Evolutionary conservation across 2,329 filamentous ascomycete species (phyloP), one percentile per base, ranked within the genome.

Genomic region (Paramyrothecium sp.): DNA sequence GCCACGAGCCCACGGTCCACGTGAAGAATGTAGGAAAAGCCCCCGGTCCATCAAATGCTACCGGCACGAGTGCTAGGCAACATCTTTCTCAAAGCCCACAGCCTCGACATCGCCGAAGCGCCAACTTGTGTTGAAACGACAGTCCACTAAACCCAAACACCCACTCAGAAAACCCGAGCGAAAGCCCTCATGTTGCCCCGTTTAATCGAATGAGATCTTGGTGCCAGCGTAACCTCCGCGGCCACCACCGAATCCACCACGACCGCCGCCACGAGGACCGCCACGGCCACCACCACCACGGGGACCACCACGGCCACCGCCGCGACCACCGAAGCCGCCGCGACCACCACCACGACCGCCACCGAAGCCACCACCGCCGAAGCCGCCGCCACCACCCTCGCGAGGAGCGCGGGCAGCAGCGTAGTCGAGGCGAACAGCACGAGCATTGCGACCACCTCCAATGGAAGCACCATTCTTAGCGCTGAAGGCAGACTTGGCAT

Each of bases 361-460:
- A 64, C 78, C 75, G 58, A 82, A 78, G 58, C 81, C 74, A 56
- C 83, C 76, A 60, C 85, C 81, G 60, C 83, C 76, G 60, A 73
- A 72, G 60, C 76, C 74, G 62, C 82, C 73, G 61, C 72, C 70
- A 59, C 73, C 77, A 62, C 81, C 81, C 54, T 84, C 82, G 74
- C 83, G 83, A 64, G 81, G 81, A 65, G 81, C 81, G 64, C 89
- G 88, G 66, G 89, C 85, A 62, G 83, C 79, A 63, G 90, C 89
- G 75, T 82, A 97, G 83, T 97, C 93, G 55, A 97, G 87, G 67
- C 93, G 90, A 65, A 97, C 81, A 54, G 84, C 75, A 67, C 93
- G 91, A 56, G 90, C 86, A 62, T 80, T 83, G 66, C 95, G 83
- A 58, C 91, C 87, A 63, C 78, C 72, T 54, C 84, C 83, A 61